Base-by-base conservation (phyloP, 1,284 basidiomycete species). In the Fomitopsis pinicola region DNA sequence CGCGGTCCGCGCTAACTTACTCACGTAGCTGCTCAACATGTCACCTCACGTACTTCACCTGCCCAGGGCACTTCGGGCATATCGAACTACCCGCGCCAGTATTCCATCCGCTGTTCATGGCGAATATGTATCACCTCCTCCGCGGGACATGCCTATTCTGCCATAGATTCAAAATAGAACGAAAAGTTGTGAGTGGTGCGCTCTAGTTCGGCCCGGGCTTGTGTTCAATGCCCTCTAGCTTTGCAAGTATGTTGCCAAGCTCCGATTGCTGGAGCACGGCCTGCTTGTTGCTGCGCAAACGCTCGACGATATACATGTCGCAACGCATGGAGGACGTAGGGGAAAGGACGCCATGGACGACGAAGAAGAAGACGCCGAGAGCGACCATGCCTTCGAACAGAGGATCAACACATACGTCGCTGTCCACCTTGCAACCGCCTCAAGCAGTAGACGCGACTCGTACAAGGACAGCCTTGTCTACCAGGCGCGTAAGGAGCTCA, bases 41-140 rank as follows among this genome's bases (percentile, higher is more conserved):
- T 75, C 88, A 86, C 60, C 84, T 97, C 67, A 92, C 88, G 55
- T 95, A 94, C 71, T 98, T 91, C 76, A 89, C 90, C 63, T 99
- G 97, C 75, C 97, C 97, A 0, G 97, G 97, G 7, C 97, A 99
- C 77, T 99, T 94, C 79, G 97, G 97, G n/a, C 97, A 99, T 77
- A 97, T 99, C 67, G 95, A 98, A 69, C 86, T 99, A 6, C 95
- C 97, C 10, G 85, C 92, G 22, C 95, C 97, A 30, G 94, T 99
- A 14, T 99, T 93, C 74, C 97, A 99, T 73, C 97, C 97, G 0
- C 80, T 99, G 35, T 99, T 98, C 78, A 95, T 99, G 89, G 83
- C 83, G 55, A 94, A 97, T 71, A 91, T 93, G 81, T 96, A 90
- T 75, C 91, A 92, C 67, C 77, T 99, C 57, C 80, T 99, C 15